Evolutionary conservation across 345 rosid species (phyloP).

Genomic region (Moringa oleifera): DNA sequence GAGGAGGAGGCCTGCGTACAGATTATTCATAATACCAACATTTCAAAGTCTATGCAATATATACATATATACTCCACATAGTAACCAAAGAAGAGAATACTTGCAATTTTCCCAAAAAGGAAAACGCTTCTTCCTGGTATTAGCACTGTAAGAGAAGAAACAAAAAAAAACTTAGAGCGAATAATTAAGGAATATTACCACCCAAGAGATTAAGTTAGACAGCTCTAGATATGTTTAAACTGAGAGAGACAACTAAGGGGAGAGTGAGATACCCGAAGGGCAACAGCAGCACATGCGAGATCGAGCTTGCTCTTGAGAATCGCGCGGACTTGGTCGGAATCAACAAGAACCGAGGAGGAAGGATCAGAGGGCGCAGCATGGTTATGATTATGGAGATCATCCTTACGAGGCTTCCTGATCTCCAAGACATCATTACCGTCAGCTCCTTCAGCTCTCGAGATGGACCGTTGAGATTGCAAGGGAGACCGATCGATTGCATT

Average conservation of each 20-base stretch:
- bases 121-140: no score
- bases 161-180: no score
- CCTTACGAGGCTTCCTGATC: slow-evolving; percentile 23
- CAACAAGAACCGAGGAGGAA: slow-evolving; percentile 26
- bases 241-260: neutral
- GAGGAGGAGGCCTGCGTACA: slow-evolving; percentile 34
- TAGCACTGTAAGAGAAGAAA: no score
- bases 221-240: no score
- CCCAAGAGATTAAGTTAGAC: neutral
- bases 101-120: neutral
- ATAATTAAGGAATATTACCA: no score
- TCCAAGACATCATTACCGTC: slow-evolving; percentile 44
- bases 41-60: neutral
- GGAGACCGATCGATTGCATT: slow-evolving; percentile 29
- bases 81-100: neutral
- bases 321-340: slow-evolving; percentile 45
- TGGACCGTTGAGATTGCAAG: slow-evolving; percentile 30
- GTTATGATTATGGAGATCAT: slow-evolving; percentile 16
- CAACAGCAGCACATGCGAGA: slow-evolving; percentile 73
- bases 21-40: neutral
- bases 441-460: slow-evolving; percentile 27
- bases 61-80: neutral
- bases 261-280: slow-evolving; percentile 41
- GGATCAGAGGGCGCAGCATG: slow-evolving; percentile 22
- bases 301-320: slow-evolving; percentile 62